These are phyloP conservation scores for Penicillium sp. DNA, from an alignment of 2,329 filamentous ascomycete species.

Conservation along the genomic window DNA sequence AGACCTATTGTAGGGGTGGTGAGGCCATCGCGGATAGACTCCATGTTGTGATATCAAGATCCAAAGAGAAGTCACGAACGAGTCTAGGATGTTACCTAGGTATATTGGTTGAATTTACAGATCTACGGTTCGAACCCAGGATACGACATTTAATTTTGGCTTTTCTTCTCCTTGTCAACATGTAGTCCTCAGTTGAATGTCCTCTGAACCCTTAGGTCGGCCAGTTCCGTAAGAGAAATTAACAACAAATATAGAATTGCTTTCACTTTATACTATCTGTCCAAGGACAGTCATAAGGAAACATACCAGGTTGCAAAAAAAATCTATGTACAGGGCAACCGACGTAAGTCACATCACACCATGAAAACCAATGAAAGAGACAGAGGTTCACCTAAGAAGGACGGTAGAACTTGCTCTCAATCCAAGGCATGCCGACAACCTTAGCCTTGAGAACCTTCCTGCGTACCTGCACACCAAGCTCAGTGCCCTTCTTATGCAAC, in stretches of 20 bases:
- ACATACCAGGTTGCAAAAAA: slow-evolving; percentile 3
- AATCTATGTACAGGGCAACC: slow-evolving; percentile 13
- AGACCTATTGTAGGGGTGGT: no score
- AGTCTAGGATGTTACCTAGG: no score
- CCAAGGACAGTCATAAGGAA: slow-evolving; percentile 7
- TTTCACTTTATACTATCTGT: slow-evolving; percentile 5
- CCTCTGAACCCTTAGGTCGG: no score
- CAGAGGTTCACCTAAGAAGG: slow-evolving; percentile 17
- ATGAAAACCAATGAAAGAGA: not conserved
- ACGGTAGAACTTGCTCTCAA: slow-evolving; percentile 68
- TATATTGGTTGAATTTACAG: no score
- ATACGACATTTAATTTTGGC: no score
- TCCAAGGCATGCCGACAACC: slow-evolving; percentile 85
- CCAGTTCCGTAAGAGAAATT: no score
- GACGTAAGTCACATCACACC: not conserved
- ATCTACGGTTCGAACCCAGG: no score
- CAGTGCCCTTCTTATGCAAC: slow-evolving; percentile 75
- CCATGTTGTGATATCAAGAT: no score
- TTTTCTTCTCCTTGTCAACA: no score
- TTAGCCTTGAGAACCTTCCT: slow-evolving; percentile 69
- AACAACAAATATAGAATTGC: not conserved
- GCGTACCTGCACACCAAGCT: slow-evolving; percentile 70
- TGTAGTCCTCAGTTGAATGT: no score
- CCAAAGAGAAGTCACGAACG: no score
- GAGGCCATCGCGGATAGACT: no score